Base-by-base conservation (phyloP, 73 alveolate genomes). In the Uronychia setigera region DNA sequence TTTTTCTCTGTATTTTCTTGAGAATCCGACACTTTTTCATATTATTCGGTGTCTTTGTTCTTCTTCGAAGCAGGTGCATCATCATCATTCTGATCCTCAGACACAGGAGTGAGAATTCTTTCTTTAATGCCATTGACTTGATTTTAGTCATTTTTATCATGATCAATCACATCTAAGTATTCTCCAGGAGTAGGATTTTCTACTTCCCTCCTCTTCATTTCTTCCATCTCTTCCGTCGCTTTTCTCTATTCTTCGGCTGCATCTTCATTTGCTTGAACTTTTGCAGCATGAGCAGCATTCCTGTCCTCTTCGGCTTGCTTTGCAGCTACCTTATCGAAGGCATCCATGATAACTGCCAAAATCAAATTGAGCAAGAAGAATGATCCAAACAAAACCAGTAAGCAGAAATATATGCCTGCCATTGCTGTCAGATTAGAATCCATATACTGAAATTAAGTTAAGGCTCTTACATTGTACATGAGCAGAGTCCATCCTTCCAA, bases 401-500 rank as follows among this genome's bases (percentile, higher is more conserved):
- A 14, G 28, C 27, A 11, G 57, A 80, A 86, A 67, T 26, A 86
- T 19, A 86, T 60, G 60, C 59, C 84, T 31, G 84, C 59, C 32
- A 86, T 26, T 25, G 46, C 76, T 0, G 57, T 33, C 31, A 9
- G 33, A 80, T 29, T 29, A 25, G 59, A n/a, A 31, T 74, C 83
- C 80, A 27, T 0, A 13, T 75, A 1, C 83, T 29, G 28, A 28
- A 1, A 28, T 58, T 14, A 27, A 82, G 27, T 32, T 30, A 25
- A 25, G 59, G 77, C 84, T 9, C 81, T 58, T 81, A 83, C 90
- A 79, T 46, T 78, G 78, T 86, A 78, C 92, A 86, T 86, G 0
- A 78, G 79, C 29, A 29, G 83, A 1, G 87, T 29, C 92, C 92
- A 86, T 1, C 97, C 97, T 79, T 92, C 97, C 0, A 91, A 74